These are phyloP conservation scores for Obelidium mucronatum DNA, from an alignment of 192 early-diverging fungal species.

Conservation along the genomic window DNA sequence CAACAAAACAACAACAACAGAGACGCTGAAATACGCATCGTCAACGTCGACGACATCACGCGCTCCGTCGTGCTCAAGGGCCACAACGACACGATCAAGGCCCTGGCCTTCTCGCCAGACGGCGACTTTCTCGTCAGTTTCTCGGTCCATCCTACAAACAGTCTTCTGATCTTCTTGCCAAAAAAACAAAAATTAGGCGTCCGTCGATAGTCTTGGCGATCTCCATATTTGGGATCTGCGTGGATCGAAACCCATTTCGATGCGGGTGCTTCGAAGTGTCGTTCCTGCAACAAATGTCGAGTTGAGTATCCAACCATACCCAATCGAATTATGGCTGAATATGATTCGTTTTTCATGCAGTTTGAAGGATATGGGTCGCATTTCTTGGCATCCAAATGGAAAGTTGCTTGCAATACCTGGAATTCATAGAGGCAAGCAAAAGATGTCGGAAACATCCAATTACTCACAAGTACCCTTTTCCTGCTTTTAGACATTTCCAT, in stretches of 20 bases:
- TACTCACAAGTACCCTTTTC: background rate
- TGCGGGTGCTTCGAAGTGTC: slow-evolving; percentile 46
- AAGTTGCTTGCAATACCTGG: slow-evolving; percentile 67
- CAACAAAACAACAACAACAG: slow-evolving; percentile 2
- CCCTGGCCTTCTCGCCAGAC: slow-evolving; percentile 83
- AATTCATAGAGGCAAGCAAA: slow-evolving; percentile 38
- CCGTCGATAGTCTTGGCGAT: slow-evolving; percentile 67
- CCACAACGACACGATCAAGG: slow-evolving; percentile 91
- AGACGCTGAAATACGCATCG: slow-evolving; percentile 48
- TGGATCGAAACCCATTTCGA: slow-evolving; percentile 47
- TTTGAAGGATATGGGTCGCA: slow-evolving; percentile 42
- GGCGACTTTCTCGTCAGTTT: slow-evolving; percentile 76
- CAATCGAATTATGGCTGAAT: background rate
- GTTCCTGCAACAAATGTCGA: slow-evolving; percentile 52
- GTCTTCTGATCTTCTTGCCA: background rate
- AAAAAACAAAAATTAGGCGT: slow-evolving; percentile 27
- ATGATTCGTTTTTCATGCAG: no score
- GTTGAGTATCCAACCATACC: slow-evolving; percentile 23
- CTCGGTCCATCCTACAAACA: background rate
- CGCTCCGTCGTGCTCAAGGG: slow-evolving; percentile 74
- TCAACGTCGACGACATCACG: slow-evolving; percentile 44
- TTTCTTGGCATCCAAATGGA: slow-evolving; percentile 72
- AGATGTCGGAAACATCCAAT: slow-evolving; percentile 31
- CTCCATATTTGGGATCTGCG: slow-evolving; percentile 73
- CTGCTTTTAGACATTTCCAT: slow-evolving; percentile 35